phyloP scores from a whole-genome alignment of 768 basidiomycete species.

The Podaxis mareebaensis region DNA sequence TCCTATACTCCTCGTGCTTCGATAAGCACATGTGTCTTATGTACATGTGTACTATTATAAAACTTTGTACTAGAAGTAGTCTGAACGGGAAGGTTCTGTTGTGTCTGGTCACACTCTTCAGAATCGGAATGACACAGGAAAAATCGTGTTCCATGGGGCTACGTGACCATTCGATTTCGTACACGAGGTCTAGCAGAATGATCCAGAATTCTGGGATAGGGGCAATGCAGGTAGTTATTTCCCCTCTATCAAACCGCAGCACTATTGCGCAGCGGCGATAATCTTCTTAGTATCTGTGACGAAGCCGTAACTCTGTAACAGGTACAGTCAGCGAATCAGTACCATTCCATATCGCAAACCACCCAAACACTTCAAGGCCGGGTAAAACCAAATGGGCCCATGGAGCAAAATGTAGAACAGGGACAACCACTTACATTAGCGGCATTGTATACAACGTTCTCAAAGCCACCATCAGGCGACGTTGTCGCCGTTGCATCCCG shows the following conservation, averaged over 20 bases:
- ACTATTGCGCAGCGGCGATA: slow-evolving; percentile 23
- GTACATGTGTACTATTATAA: slow-evolving; percentile 13
- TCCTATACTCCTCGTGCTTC: slow-evolving; percentile 2
- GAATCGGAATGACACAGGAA: background rate
- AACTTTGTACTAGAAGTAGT: background rate
- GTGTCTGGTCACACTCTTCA: background rate
- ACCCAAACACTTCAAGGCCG: background rate
- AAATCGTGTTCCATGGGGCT: background rate
- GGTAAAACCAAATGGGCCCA: background rate
- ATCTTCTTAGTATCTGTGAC: slow-evolving; percentile 39
- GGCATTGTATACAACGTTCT: slow-evolving; percentile 60
- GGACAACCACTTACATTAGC: slow-evolving; percentile 42
- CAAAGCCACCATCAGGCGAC: slow-evolving; percentile 58
- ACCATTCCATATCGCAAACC: background rate
- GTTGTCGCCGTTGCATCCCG: slow-evolving; percentile 64
- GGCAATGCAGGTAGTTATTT: background rate
- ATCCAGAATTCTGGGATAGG: background rate
- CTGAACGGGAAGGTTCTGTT: background rate
- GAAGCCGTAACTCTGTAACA: slow-evolving; percentile 52
- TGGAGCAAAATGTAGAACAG: background rate
- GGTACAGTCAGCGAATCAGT: slow-evolving; percentile 15
- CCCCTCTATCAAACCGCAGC: background rate
- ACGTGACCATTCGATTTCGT: background rate
- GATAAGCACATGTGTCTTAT: background rate
- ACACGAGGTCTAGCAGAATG: slow-evolving; percentile 2